A percentile compares a stretch with the other conserved stretches of the same genome.
Conservation (phyloP, 179 eudicot genomes). For the Corrigiola litoralis region DNA sequence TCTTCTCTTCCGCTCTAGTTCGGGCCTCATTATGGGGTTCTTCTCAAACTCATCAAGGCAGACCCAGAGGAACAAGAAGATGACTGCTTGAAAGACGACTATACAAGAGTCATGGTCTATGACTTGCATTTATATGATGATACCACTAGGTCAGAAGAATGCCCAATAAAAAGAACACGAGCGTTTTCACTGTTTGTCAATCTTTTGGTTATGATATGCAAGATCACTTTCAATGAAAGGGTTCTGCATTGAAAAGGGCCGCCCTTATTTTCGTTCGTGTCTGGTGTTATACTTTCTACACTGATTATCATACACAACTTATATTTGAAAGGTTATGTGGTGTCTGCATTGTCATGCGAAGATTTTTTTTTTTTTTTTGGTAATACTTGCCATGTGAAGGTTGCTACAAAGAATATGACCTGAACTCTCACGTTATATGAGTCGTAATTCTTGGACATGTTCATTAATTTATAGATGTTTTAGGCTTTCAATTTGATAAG, state of each 20-base stretch:
- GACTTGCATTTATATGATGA: background rate
- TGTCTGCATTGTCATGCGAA: background rate
- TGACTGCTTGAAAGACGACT: constrained; percentile 28
- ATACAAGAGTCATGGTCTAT: constrained; percentile 19
- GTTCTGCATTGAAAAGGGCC: background rate
- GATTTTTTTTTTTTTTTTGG: background rate
- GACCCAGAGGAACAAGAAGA: constrained; percentile 53
- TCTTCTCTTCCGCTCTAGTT: too few relatives aligned
- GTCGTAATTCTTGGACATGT: background rate
- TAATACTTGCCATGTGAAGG: background rate
- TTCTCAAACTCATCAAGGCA: too few relatives aligned
- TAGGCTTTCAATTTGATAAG: background rate
- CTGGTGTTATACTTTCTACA: background rate
- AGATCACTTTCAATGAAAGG: too few relatives aligned
- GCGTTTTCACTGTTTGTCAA: background rate
- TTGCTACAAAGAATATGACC: too few relatives aligned
- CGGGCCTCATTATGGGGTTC: too few relatives aligned
- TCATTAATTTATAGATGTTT: background rate
- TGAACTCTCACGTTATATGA: too few relatives aligned
- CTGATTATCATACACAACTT: constrained; percentile 4
- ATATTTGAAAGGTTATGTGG: background rate
- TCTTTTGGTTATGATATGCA: too few relatives aligned
- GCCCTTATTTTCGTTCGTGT: background rate
- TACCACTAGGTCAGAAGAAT: background rate
- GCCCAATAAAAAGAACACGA: background rate